Percentiles rank a stretch among this genome's conserved stretches.
These are phyloP conservation scores for Phytophthora pseudosyringae DNA, from an alignment of 352 stramenopile genomes.

Conservation along the genomic window DNA sequence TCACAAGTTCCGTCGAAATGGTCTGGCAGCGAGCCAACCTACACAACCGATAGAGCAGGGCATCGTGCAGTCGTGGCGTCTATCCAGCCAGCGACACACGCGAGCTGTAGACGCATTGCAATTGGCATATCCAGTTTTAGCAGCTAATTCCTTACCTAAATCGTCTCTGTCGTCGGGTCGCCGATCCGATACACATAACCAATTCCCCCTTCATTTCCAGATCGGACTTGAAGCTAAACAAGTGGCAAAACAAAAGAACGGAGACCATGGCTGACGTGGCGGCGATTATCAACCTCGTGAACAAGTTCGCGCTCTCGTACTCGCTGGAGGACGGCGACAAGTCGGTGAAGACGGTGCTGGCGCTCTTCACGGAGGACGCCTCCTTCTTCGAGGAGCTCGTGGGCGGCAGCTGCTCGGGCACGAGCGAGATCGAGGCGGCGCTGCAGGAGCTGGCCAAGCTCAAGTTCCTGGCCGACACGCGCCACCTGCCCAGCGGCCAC, in stretches of 20 bases:
- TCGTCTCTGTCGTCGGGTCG: slow-evolving; percentile 21
- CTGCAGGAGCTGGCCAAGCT: slow-evolving; percentile 73
- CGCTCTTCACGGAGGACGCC: slow-evolving; percentile 77
- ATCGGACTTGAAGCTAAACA: slow-evolving; percentile 34
- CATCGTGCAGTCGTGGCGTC: slow-evolving; percentile 20
- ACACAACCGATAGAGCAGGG: slow-evolving; percentile 4
- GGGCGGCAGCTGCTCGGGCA: slow-evolving; percentile 60
- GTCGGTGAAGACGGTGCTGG: slow-evolving; percentile 70
- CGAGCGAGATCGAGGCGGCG: slow-evolving; percentile 73
- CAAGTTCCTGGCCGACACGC: slow-evolving; percentile 85
- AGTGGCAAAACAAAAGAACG: slow-evolving; percentile 4
- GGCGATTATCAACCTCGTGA: slow-evolving; percentile 87
- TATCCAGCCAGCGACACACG: slow-evolving; percentile 4
- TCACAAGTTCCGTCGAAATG: background rate
- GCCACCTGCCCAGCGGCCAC: slow-evolving; percentile 82
- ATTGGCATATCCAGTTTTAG: slow-evolving; percentile 7
- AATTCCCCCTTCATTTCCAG: slow-evolving; percentile 29
- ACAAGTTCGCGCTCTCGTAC: slow-evolving; percentile 81
- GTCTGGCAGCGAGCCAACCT: background rate
- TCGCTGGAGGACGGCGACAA: slow-evolving; percentile 80
- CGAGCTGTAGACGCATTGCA: slow-evolving; percentile 19
- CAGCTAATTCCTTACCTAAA: slow-evolving; percentile 14
- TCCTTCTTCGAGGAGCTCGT: slow-evolving; percentile 82
- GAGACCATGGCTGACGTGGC: slow-evolving; percentile 70
- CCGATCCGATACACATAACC: slow-evolving; percentile 5